Evolutionary conservation across 2,329 filamentous ascomycete genomes (phyloP).

Genomic region (Colletotrichum tofieldiae): DNA sequence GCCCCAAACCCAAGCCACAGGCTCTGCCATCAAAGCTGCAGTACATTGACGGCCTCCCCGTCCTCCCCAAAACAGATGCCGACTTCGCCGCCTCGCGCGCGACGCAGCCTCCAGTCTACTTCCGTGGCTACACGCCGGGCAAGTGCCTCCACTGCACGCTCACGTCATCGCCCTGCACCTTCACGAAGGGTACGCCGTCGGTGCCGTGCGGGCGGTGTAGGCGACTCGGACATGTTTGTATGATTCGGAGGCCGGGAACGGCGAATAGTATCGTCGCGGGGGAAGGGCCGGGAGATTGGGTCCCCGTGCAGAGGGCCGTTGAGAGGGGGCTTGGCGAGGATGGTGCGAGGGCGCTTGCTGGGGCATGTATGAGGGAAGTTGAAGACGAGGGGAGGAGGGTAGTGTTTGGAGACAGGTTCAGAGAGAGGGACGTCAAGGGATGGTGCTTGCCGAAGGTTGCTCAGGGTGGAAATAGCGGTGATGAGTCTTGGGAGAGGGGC

Average conservation of each 20-base stretch:
- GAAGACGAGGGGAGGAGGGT: not conserved
- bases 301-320: not conserved
- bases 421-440: constrained; percentile 11
- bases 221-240: not conserved
- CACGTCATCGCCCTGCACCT: constrained; percentile 12
- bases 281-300: constrained; percentile 3
- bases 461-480: not conserved
- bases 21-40: not conserved
- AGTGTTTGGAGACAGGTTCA: constrained; percentile 18
- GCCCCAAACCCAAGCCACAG: not conserved
- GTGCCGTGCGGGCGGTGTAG: constrained; percentile 20
- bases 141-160: constrained; percentile 27
- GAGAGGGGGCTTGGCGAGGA: not conserved
- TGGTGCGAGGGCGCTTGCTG: constrained; percentile 10
- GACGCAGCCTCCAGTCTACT: not conserved
- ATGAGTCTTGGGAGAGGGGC: not conserved
- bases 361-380: not conserved
- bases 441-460: constrained; percentile 17
- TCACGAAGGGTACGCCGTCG: not conserved
- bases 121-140: constrained; percentile 10
- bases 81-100: not conserved
- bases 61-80: not conserved
- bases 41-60: constrained; percentile 17
- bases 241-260: constrained; percentile 9
- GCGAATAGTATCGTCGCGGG: not conserved